phyloP scores from a whole-genome alignment of 805 yeast genomes.

The Candida anglica region DNA sequence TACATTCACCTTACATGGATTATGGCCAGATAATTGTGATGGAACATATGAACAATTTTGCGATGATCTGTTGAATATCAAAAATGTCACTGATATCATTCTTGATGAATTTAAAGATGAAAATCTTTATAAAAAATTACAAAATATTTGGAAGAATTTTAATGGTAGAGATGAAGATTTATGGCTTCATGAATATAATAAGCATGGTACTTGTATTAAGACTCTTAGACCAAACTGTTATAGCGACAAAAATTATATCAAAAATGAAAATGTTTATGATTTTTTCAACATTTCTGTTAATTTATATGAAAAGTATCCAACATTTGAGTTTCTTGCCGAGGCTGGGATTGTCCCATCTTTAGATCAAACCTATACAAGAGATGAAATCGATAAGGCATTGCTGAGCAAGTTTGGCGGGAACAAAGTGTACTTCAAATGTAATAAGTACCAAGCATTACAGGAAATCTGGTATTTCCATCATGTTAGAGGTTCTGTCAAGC shows the following conservation, averaged over 20 bases:
- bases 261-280: constrained; percentile 23
- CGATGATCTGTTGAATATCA: constrained; percentile 24
- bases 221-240: constrained; percentile 35
- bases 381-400: constrained; percentile 30
- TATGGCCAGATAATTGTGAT: constrained; percentile 42
- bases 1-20: constrained; percentile 41
- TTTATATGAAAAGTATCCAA: constrained; percentile 30
- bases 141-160: constrained; percentile 27
- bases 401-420: constrained; percentile 25
- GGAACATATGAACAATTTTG: constrained; percentile 37
- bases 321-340: constrained; percentile 28
- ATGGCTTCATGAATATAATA: constrained; percentile 43
- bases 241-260: constrained; percentile 12
- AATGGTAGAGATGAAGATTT: constrained; percentile 28
- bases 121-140: constrained; percentile 25
- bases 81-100: constrained; percentile 21
- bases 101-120: constrained; percentile 21
- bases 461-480: constrained; percentile 84
- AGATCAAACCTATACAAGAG: constrained; percentile 27
- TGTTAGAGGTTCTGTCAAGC: constrained; percentile 66
- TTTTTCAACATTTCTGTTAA: constrained; percentile 26
- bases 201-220: constrained; percentile 41
- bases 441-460: constrained; percentile 38
- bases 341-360: constrained; percentile 35
- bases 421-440: constrained; percentile 34